These are phyloP conservation scores for Epithemia pelagica DNA, from an alignment of 108 stramenopile genomes.

Conservation along the genomic window DNA sequence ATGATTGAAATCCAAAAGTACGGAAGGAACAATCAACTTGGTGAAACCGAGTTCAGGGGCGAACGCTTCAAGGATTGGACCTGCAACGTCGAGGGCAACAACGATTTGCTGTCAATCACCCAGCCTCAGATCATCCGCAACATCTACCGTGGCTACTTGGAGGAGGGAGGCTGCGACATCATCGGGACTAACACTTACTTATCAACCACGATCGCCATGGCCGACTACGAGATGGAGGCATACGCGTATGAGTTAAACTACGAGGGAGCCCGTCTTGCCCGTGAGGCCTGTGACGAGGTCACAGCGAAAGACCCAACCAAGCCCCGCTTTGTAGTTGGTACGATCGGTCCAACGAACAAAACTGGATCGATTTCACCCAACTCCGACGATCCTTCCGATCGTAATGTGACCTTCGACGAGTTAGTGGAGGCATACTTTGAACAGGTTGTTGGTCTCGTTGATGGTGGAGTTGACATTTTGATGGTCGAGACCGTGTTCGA, in stretches of 20 bases:
- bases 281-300: constrained; percentile 92
- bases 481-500: constrained; percentile 97
- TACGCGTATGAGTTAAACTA: constrained; percentile 97
- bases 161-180: constrained; percentile 85
- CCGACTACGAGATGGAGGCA: constrained; percentile 95
- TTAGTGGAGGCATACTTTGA: constrained; percentile 90
- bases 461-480: constrained; percentile 83
- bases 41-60: constrained; percentile 94
- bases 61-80: constrained; percentile 95
- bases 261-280: constrained; percentile 86
- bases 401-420: constrained; percentile 96
- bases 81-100: constrained; percentile 99
- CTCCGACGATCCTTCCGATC: constrained; percentile 83
- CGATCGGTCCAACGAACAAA: constrained; percentile 92
- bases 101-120: constrained; percentile 93
- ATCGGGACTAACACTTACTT: constrained; percentile 99
- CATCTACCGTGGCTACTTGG: constrained; percentile 92
- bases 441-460: too few species aligned
- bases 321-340: constrained; percentile 93
- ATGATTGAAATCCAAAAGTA: constrained; percentile 99
- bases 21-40: constrained; percentile 83
- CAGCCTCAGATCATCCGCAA: constrained; percentile 92
- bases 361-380: constrained; percentile 91
- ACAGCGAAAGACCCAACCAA: constrained; percentile 84
- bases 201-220: constrained; percentile 97